Conservation (phyloP, 306 rosid genomes). For the Begonia peltatifolia region DNA sequence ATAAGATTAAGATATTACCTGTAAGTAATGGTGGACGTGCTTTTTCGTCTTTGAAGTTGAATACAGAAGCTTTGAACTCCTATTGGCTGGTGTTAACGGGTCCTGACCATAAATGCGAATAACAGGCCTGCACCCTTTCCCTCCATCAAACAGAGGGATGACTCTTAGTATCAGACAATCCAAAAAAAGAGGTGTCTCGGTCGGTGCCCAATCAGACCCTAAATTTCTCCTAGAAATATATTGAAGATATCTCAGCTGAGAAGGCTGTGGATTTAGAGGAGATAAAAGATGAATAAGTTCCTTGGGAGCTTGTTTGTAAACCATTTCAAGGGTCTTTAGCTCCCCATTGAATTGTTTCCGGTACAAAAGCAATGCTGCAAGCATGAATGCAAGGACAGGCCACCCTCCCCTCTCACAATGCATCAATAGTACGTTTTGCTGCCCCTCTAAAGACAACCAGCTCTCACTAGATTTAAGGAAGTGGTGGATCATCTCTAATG, state of each 20-base stretch:
- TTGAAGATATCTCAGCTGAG: constrained; percentile 96
- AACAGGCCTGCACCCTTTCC: constrained; percentile 76
- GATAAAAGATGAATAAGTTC: constrained; percentile 75
- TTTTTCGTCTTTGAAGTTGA: constrained; percentile 42
- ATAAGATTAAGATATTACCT: constrained; percentile 46
- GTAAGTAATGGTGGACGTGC: constrained; percentile 44
- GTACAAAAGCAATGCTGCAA: constrained; percentile 75
- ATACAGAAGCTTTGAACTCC: constrained; percentile 81
- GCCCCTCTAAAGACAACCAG: constrained; percentile 92
- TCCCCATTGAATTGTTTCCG: constrained; percentile 89
- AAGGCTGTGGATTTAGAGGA: constrained; percentile 82
- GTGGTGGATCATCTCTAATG: constrained; percentile 92
- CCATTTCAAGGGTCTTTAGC: constrained; percentile 93
- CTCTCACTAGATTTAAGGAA: constrained; percentile 97
- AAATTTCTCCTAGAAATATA: constrained; percentile 79
- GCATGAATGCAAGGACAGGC: constrained; percentile 99
- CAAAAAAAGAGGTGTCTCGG: constrained; percentile 68
- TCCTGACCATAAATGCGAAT: constrained; percentile 79
- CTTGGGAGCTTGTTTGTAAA: constrained; percentile 95
- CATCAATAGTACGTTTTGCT: constrained; percentile 87
- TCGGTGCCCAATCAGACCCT: constrained; percentile 88
- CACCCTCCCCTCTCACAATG: constrained; percentile 97
- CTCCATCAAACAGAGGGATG: constrained; percentile 65
- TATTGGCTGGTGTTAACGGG: constrained; percentile 54
- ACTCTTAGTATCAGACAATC: constrained; percentile 76